Percentiles rank a stretch among this genome's conserved stretches.
Conservation (phyloP, 2,329 filamentous ascomycete species). For the Aspergillus sp. region DNA sequence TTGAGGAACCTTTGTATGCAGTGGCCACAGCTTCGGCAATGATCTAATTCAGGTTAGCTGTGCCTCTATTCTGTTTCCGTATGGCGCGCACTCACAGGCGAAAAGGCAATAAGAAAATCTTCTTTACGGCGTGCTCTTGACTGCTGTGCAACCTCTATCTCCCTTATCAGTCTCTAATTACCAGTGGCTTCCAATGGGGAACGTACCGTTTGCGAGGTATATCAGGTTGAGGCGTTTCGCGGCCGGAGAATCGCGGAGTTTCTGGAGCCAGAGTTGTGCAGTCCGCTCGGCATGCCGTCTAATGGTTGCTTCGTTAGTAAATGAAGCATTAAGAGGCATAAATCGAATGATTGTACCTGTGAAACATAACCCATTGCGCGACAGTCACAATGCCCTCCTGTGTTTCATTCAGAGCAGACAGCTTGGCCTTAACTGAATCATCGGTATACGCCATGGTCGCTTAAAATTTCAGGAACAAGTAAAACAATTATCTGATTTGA, state of each 20-base stretch:
- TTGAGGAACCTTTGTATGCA: slow-evolving; percentile 87
- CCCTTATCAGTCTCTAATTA: slow-evolving; percentile 21
- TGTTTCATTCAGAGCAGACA: slow-evolving; percentile 92
- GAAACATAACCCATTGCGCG: slow-evolving; percentile 99
- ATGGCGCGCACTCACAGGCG: slow-evolving; percentile 56
- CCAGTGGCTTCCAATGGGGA: background rate
- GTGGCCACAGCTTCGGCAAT: slow-evolving; percentile 85
- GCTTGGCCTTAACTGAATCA: slow-evolving; percentile 90
- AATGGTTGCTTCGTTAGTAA: slow-evolving; percentile 18
- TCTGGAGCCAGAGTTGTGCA: slow-evolving; percentile 86
- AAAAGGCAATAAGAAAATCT: slow-evolving; percentile 89
- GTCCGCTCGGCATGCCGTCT: slow-evolving; percentile 92
- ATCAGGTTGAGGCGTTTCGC: slow-evolving; percentile 86
- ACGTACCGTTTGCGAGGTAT: slow-evolving; percentile 88
- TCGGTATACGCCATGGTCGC: slow-evolving; percentile 84
- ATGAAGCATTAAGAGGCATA: background rate
- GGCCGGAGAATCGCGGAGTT: slow-evolving; percentile 81
- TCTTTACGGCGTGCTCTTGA: slow-evolving; percentile 89
- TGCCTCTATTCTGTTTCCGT: background rate
- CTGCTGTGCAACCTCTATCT: slow-evolving; percentile 87
- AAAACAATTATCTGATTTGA: background rate
- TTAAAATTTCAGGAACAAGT: background rate
- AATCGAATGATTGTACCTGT: slow-evolving; percentile 61
- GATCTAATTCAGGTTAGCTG: slow-evolving; percentile 49
- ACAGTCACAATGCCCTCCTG: slow-evolving; percentile 96